A percentile compares a stretch with the other conserved stretches of the same genome.
Conservation (phyloP, 148 eudicot genomes). For the Pouteria glomerata region DNA sequence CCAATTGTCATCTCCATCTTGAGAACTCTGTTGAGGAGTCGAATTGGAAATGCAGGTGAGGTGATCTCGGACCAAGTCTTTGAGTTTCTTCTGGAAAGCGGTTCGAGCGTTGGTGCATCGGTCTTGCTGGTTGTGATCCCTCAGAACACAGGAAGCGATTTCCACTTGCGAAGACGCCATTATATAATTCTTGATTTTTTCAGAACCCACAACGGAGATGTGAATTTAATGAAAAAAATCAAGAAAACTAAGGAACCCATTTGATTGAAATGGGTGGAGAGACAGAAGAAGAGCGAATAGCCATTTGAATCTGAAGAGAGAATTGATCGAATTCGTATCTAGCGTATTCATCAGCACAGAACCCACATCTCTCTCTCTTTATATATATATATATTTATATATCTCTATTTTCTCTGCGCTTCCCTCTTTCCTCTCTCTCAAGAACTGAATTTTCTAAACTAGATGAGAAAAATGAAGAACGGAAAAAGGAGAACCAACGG, state of each 20-base stretch:
- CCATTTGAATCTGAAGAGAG: background rate
- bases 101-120: slow-evolving; percentile 16
- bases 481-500: background rate
- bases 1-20: background rate
- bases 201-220: background rate
- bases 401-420: background rate
- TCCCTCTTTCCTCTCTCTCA: background rate
- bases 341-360: background rate
- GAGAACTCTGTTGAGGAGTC: slow-evolving; percentile 11
- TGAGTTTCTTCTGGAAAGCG: slow-evolving; percentile 30
- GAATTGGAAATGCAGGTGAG: slow-evolving; percentile 31
- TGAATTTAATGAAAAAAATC: background rate
- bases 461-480: background rate
- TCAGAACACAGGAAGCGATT: slow-evolving; percentile 36
- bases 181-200: background rate
- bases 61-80: slow-evolving; percentile 38
- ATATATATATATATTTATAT: too few relatives aligned
- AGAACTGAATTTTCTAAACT: background rate
- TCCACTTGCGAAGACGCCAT: slow-evolving; percentile 58
- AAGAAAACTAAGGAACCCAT: background rate
- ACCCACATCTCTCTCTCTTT: slow-evolving; percentile 6
- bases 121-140: slow-evolving; percentile 39
- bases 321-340: background rate
- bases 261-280: background rate
- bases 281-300: background rate